Conservation (phyloP, 495 filamentous ascomycete species). For the Astrothelium subdiscretum region DNA sequence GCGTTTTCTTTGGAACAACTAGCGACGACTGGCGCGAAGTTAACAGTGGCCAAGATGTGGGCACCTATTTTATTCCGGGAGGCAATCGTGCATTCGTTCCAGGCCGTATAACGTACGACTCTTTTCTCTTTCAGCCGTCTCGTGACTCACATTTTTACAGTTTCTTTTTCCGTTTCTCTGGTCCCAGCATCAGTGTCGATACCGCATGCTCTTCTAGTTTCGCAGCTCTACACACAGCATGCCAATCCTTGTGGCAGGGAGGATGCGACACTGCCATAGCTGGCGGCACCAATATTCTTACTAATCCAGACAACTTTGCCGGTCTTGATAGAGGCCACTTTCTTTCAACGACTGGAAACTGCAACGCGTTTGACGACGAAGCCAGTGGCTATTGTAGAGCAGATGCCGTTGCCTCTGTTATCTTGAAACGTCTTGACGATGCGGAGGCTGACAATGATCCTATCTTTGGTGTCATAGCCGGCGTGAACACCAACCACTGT, state of each 20-base stretch:
- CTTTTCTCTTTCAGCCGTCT: constrained; percentile 3
- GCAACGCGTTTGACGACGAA: constrained; percentile 32
- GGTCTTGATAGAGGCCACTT: constrained; percentile 29
- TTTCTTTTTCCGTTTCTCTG: constrained; percentile 13
- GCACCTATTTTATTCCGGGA: constrained; percentile 25
- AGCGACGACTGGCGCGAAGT: constrained; percentile 25
- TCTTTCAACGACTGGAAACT: constrained; percentile 30
- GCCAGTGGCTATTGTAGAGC: constrained; percentile 34
- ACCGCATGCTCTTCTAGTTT: constrained; percentile 31
- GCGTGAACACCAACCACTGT: constrained; percentile 24
- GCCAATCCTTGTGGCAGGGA: constrained; percentile 26
- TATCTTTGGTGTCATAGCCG: constrained; percentile 24
- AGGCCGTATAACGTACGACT: constrained; percentile 27
- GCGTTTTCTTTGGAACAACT: constrained; percentile 29
- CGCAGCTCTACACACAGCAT: constrained; percentile 27
- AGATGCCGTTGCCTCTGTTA: constrained; percentile 25
- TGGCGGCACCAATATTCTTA: constrained; percentile 31
- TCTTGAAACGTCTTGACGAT: constrained; percentile 28
- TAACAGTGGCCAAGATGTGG: constrained; percentile 22
- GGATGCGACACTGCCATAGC: constrained; percentile 32
- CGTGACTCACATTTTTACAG: constrained; percentile 27
- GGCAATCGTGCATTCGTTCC: constrained; percentile 23
- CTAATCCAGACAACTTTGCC: constrained; percentile 24
- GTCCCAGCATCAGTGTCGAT: constrained; percentile 13
- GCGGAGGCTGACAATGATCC: constrained; percentile 25